phyloP scores from a whole-genome alignment of 2,329 filamentous ascomycete genomes.

The Fusarium sp. region DNA sequence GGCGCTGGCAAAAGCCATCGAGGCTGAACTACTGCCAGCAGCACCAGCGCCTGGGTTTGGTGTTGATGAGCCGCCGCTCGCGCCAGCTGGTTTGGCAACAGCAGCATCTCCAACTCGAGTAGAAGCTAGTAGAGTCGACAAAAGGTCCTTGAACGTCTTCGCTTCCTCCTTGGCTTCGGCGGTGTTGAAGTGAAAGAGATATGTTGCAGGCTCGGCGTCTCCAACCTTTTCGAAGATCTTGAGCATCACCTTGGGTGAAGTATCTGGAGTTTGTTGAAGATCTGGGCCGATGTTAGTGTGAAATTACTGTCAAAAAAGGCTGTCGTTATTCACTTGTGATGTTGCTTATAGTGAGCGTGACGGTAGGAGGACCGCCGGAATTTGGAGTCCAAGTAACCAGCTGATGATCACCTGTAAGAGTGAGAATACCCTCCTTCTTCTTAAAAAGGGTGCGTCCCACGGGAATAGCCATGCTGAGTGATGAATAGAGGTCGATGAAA shows the following conservation, averaged over 20 bases:
- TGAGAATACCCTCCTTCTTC: conserved; percentile 92
- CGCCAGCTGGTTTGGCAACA: conserved; percentile 62
- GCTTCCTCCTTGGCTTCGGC: conserved; percentile 84
- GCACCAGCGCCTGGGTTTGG: conserved; percentile 47
- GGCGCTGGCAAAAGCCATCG: conserved; percentile 84
- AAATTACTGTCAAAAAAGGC: not conserved
- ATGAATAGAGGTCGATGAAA: not conserved
- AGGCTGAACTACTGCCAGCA: conserved; percentile 67
- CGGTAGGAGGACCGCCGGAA: conserved; percentile 70
- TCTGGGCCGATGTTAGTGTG: conserved; percentile 64
- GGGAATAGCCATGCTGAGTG: conserved; percentile 66
- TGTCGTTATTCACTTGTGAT: conserved; percentile 78
- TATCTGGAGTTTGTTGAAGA: conserved; percentile 93
- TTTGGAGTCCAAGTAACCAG: conserved; percentile 86
- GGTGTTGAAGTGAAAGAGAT: conserved; percentile 92
- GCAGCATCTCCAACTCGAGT: conserved; percentile 69
- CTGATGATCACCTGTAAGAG: conserved; percentile 78
- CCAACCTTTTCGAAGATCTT: conserved; percentile 85
- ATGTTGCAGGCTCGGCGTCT: conserved; percentile 72
- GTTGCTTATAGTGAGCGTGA: conserved; percentile 78
- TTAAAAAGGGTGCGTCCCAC: conserved; percentile 84
- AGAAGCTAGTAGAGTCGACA: conserved; percentile 82
- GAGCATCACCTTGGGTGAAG: conserved; percentile 90
- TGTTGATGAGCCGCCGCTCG: conserved; percentile 50
- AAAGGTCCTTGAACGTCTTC: conserved; percentile 83